Evolutionary conservation across 2,329 filamentous ascomycete species (phyloP).

Genomic region (Fusarium keratoplasticum): DNA sequence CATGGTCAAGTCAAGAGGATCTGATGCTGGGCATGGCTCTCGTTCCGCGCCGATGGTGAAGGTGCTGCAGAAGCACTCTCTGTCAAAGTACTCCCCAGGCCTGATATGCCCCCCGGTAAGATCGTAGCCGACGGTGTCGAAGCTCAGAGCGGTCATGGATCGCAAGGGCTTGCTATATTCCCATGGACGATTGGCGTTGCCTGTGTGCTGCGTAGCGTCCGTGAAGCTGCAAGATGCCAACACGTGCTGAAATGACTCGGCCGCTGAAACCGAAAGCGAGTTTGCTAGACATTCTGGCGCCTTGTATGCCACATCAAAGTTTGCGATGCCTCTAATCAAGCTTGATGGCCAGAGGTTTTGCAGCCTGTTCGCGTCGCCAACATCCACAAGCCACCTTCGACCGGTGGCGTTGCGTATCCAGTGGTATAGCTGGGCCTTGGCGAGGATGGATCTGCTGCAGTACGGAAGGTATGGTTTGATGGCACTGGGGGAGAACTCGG

Average conservation of each 20-base stretch:
- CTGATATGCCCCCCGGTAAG: background rate
- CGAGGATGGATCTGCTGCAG: conserved; percentile 28
- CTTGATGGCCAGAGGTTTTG: background rate
- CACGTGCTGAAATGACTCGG: conserved; percentile 8
- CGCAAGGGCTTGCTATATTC: conserved; percentile 6
- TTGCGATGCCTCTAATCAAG: conserved; percentile 4
- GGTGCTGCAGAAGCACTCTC: conserved; percentile 22
- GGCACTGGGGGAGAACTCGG: conserved; percentile 12
- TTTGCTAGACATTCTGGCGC: conserved; percentile 21
- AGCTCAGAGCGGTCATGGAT: conserved; percentile 15
- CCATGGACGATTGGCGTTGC: conserved; percentile 29
- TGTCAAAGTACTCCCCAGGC: conserved; percentile 23
- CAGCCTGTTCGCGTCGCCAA: conserved; percentile 12
- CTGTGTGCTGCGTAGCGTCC: background rate
- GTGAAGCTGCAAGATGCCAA: conserved; percentile 27
- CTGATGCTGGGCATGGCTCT: conserved; percentile 9
- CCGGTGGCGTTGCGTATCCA: conserved; percentile 16
- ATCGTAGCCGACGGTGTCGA: conserved; percentile 24
- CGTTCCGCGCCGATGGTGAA: background rate
- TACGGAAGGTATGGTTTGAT: conserved; percentile 8
- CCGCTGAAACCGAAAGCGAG: background rate
- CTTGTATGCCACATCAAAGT: background rate
- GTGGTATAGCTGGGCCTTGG: conserved; percentile 20
- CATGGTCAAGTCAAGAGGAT: background rate
- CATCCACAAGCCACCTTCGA: conserved; percentile 23